Conservation (phyloP, 768 basidiomycete genomes). For the Hortiboletus flavorubellus region DNA sequence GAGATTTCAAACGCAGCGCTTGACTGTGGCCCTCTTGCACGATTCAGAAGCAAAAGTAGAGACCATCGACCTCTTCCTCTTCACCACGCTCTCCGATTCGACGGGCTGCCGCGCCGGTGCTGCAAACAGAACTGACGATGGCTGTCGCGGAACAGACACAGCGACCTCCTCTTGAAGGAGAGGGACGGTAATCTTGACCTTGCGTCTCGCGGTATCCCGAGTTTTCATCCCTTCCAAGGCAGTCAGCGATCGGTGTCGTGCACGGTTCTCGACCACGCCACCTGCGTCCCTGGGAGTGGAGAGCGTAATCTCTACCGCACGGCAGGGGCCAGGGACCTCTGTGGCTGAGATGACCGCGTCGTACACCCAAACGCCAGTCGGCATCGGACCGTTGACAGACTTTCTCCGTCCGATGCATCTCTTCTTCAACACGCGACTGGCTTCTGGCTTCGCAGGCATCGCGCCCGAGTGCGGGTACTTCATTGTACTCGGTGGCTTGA, state of each 20-base stretch:
- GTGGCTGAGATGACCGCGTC: constrained; percentile 46
- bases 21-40: constrained; percentile 9
- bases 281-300: constrained; percentile 1
- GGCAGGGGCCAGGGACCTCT: constrained; percentile 28
- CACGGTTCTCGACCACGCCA: constrained; percentile 5
- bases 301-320: constrained; percentile 23
- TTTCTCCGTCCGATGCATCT: constrained; percentile 52
- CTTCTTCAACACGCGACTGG: constrained; percentile 46
- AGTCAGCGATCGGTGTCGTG: constrained; percentile 26
- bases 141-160: not conserved
- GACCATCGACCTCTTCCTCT: constrained; percentile 5
- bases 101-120: not conserved
- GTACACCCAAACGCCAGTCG: constrained; percentile 44
- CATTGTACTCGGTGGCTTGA: not conserved
- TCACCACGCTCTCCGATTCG: not conserved
- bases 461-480: too few relatives aligned
- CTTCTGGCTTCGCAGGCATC: constrained; percentile 8
- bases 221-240: constrained; percentile 15
- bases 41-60: constrained; percentile 5
- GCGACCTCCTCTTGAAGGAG: constrained; percentile 3
- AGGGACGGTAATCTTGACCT: constrained; percentile 20
- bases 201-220: constrained; percentile 9
- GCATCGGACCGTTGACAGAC: constrained; percentile 37
- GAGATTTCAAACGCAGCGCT: constrained; percentile 14
- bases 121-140: not conserved